Base-by-base conservation (phyloP, 495 filamentous ascomycete species). In the Tuber brumale region DNA sequence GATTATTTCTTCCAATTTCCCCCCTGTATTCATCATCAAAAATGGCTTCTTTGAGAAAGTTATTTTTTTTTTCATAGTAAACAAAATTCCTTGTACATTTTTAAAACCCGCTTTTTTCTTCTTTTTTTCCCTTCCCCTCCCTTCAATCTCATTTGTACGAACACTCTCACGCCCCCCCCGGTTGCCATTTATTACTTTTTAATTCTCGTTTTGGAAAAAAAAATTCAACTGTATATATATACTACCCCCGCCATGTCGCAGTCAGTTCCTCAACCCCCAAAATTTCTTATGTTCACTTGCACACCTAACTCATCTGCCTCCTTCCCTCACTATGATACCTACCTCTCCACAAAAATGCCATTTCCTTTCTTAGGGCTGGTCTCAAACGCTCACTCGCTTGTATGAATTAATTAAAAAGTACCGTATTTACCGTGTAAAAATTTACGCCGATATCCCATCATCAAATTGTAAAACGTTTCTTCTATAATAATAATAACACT, bases 101-200 rank as follows among this genome's bases (percentile, higher is more conserved):
- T 66, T 66, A 66, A 66, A 66, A 66, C 4, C 57, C 3, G 23
- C 57, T 3, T 57, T 57, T 57, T 46, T 21, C 18, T 21, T 48
- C n/a, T n/a, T 57, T 27, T 57, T 57, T n/a, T n/a, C 57, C 57
- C 18, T 66, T 66, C 57, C 57, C 57, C 57, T 66, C 57, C 57
- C 57, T 66, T 66, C 57, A 66, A 66, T 66, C 57, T 66, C 57
- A 66, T 66, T 66, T 66, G 57, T 66, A 66, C 7, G 57, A 66
- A 66, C 57, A 66, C 31, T 12, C 57, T n/a, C 14, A 2, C 27
- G 1, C 16, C 57, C 27, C 57, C 5, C 14, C 57, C 3, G 57
- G 57, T 66, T 66, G 18, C 57, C n/a, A 31, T 66, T 31, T 66
- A 66, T 66, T 66, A 31, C 57, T 6, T 16, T 66, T 66, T 66